phyloP scores from a whole-genome alignment of 2,329 filamentous ascomycete species.

The Fragosphaeria purpurea region DNA sequence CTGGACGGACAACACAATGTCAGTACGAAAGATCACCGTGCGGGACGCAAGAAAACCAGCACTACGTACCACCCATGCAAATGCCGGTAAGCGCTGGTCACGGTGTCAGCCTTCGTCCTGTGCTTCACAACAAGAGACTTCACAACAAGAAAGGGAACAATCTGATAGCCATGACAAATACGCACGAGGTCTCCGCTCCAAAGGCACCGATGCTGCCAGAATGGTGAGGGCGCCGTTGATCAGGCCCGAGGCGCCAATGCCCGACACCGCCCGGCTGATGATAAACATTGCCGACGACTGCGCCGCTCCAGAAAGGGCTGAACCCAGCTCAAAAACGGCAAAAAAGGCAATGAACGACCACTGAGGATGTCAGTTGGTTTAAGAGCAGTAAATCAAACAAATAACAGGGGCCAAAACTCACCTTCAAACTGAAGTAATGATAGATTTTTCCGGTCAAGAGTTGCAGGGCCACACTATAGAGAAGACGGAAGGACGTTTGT shows the following conservation, averaged over 20 bases:
- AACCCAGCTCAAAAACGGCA: constrained; percentile 44
- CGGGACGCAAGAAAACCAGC: background rate
- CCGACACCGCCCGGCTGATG: constrained; percentile 42
- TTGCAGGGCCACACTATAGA: constrained; percentile 34
- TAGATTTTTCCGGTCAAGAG: constrained; percentile 44
- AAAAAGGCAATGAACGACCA: constrained; percentile 33
- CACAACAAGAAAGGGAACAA: too few relatives aligned
- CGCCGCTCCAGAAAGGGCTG: constrained; percentile 41
- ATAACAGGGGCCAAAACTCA: constrained; percentile 6
- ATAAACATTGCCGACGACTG: constrained; percentile 42
- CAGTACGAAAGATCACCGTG: background rate
- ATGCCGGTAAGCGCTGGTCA: constrained; percentile 12
- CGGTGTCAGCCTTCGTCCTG: too few relatives aligned
- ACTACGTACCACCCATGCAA: constrained; percentile 14
- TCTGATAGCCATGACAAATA: background rate
- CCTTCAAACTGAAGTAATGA: constrained; percentile 30
- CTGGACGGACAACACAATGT: constrained; percentile 5
- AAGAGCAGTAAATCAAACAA: background rate
- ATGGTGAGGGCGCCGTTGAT: constrained; percentile 44
- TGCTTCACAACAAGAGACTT: too few relatives aligned
- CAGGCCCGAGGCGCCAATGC: constrained; percentile 40
- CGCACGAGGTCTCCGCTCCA: constrained; percentile 29
- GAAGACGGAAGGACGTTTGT: too few relatives aligned
- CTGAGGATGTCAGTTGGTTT: constrained; percentile 11
- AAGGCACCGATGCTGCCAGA: constrained; percentile 27